Conservation (phyloP, 768 basidiomycete genomes). For the Hydnum rufescens region DNA sequence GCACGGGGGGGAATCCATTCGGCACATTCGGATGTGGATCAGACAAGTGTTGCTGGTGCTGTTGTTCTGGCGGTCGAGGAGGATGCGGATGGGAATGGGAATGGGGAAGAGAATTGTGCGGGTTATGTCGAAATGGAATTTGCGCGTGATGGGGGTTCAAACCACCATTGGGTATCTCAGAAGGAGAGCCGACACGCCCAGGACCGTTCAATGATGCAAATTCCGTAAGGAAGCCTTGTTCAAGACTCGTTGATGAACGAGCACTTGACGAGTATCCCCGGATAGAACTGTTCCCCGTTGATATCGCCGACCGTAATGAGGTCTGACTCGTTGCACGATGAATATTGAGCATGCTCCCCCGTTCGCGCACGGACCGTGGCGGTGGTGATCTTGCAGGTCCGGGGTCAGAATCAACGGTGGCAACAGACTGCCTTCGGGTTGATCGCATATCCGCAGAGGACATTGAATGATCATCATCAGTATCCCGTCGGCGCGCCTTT, state of each 20-base stretch:
- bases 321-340: slow-evolving; percentile 61
- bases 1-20: not conserved
- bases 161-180: not conserved
- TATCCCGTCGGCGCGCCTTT: slow-evolving; percentile 66
- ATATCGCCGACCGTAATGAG: slow-evolving; percentile 41
- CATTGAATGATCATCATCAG: slow-evolving; percentile 82
- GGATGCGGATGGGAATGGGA: slow-evolving; percentile 4
- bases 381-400: slow-evolving; percentile 29
- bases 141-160: not conserved
- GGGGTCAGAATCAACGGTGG: slow-evolving; percentile 73
- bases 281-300: slow-evolving; percentile 23
- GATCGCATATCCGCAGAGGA: slow-evolving; percentile 74
- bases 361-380: not conserved
- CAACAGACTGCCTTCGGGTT: slow-evolving; percentile 52
- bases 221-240: slow-evolving; percentile 34
- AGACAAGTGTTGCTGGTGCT: not conserved
- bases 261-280: slow-evolving; percentile 49
- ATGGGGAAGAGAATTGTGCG: not conserved
- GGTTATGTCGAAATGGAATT: not conserved
- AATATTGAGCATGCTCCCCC: slow-evolving; percentile 22
- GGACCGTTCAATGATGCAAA: slow-evolving; percentile 53
- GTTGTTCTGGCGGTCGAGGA: not conserved
- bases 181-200: slow-evolving; percentile 21
- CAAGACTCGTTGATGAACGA: slow-evolving; percentile 61
- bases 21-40: not conserved